Evolutionary conservation across 2,329 filamentous ascomycete species (phyloP).

Genomic region (Nothophaeocryptopus gaeumannii): DNA sequence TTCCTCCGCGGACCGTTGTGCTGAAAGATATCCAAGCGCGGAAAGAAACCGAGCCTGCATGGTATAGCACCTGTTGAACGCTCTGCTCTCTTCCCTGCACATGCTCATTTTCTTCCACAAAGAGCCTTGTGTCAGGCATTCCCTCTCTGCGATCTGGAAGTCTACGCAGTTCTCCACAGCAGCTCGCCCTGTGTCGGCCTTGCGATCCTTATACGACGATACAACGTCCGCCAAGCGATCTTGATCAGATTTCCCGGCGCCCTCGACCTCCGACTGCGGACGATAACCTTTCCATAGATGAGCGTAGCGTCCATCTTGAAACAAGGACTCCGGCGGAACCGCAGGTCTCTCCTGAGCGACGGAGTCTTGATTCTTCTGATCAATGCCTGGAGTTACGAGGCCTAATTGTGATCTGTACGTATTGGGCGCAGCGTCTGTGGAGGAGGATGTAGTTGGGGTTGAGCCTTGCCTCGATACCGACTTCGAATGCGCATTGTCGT

Average conservation of each 20-base stretch:
- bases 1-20: slow-evolving; percentile 61
- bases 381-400: slow-evolving; percentile 20
- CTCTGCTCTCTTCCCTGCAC: slow-evolving; percentile 73
- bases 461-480: slow-evolving; percentile 4
- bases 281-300: slow-evolving; percentile 92
- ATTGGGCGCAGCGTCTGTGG: slow-evolving; percentile 29
- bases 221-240: slow-evolving; percentile 79
- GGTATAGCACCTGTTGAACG: slow-evolving; percentile 81
- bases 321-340: slow-evolving; percentile 57
- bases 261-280: slow-evolving; percentile 67
- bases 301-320: slow-evolving; percentile 70
- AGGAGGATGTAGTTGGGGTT: slow-evolving; percentile 19
- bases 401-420: slow-evolving; percentile 34
- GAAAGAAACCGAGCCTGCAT: slow-evolving; percentile 91
- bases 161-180: slow-evolving; percentile 91
- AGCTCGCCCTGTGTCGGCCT: slow-evolving; percentile 70
- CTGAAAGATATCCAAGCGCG: slow-evolving; percentile 78
- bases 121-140: slow-evolving; percentile 74
- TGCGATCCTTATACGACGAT: slow-evolving; percentile 79
- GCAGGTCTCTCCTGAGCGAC: slow-evolving; percentile 33
- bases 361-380: slow-evolving; percentile 22
- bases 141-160: slow-evolving; percentile 77
- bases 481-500: slow-evolving; percentile 37
- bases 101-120: slow-evolving; percentile 69
- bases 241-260: slow-evolving; percentile 67